Percentiles rank a stretch among this genome's conserved stretches.
These are phyloP conservation scores for Lumnitzera racemosa DNA, from an alignment of 345 rosid genomes.

Conservation along the genomic window DNA sequence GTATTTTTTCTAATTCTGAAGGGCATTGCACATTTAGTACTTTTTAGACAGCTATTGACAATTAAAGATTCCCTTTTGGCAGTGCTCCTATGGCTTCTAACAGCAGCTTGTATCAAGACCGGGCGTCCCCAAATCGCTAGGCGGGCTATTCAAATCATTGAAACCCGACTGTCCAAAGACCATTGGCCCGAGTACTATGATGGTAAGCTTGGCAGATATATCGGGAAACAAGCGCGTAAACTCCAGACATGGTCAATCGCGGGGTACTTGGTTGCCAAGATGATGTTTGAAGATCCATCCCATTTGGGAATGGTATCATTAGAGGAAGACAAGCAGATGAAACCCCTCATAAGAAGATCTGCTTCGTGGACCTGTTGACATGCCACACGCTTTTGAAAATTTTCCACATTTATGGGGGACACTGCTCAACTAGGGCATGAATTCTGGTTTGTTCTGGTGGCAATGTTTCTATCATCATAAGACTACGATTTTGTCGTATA, in stretches of 20 bases:
- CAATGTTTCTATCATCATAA: no score
- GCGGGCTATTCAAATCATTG: conserved; percentile 47
- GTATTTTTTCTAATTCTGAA: no score
- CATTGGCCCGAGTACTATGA: conserved; percentile 72
- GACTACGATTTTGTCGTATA: no score
- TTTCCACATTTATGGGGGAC: no score
- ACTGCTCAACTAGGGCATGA: no score
- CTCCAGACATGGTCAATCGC: conserved; percentile 68
- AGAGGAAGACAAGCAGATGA: conserved; percentile 60
- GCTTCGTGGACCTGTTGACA: conserved; percentile 43
- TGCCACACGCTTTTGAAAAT: no score
- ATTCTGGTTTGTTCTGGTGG: no score
- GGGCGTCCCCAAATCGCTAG: conserved; percentile 64
- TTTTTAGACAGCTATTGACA: no score
- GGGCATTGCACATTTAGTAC: no score
- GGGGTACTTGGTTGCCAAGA: conserved; percentile 60
- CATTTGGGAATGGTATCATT: conserved; percentile 56
- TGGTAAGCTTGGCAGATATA: conserved; percentile 44
- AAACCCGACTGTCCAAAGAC: conserved; percentile 43
- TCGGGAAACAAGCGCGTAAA: conserved; percentile 61
- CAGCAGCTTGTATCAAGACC: conserved; percentile 60
- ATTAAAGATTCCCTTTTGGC: conserved; percentile 9
- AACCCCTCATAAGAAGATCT: conserved; percentile 51
- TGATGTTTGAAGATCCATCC: conserved; percentile 66
- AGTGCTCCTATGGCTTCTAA: conserved; percentile 57